A percentile compares a stretch with the other conserved stretches of the same genome.
Evolutionary conservation across 352 stramenopile genomes (phyloP).

Genomic region (Phytophthora fragariae): DNA sequence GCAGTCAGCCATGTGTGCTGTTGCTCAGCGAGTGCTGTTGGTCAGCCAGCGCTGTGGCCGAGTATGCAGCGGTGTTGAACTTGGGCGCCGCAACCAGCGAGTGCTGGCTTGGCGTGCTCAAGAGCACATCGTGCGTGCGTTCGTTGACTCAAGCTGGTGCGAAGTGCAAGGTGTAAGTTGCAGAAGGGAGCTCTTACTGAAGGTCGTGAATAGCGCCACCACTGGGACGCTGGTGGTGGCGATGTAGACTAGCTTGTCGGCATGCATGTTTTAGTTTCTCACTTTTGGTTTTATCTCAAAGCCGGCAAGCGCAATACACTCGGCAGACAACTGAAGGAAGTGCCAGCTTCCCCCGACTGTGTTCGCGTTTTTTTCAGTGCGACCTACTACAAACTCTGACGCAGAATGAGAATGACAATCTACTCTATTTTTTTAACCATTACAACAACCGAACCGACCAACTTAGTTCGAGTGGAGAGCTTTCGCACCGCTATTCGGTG

Average conservation of each 20-base stretch:
- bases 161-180: background rate
- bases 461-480: no score
- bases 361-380: conserved; percentile 3
- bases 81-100: background rate
- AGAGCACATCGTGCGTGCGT: background rate
- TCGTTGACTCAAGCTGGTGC: conserved; percentile 2
- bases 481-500: no score
- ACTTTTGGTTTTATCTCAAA: conserved; percentile 3
- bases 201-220: background rate
- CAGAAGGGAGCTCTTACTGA: background rate
- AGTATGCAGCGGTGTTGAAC: conserved; percentile 8
- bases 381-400: conserved; percentile 5
- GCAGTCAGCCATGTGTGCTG: conserved; percentile 8
- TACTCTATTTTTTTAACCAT: no score
- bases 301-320: conserved; percentile 15
- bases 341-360: conserved; percentile 14
- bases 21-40: background rate
- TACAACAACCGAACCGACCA: no score
- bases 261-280: conserved; percentile 17
- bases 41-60: background rate
- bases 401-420: no score
- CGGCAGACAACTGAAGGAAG: background rate
- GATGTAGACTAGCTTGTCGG: conserved; percentile 10
- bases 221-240: conserved; percentile 16
- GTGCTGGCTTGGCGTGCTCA: background rate